Percentiles rank a stretch among this genome's conserved stretches.
phyloP scores from a whole-genome alignment of 306 rosid species.

The Sindora glabra region DNA sequence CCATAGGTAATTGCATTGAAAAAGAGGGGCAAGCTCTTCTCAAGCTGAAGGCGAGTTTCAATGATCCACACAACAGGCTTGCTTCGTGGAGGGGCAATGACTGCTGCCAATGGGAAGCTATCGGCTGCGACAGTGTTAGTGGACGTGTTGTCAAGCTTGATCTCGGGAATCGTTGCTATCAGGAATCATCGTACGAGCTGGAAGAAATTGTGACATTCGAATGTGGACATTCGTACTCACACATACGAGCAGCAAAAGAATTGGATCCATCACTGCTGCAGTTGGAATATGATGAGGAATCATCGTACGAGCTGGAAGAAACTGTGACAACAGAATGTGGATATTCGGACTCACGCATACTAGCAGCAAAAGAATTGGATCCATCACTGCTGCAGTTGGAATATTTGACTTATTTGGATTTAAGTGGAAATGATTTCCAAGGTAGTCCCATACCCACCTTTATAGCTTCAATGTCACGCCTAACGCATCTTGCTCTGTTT shows the following conservation, averaged over 20 bases:
- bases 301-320: too few species aligned
- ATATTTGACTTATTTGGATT: not conserved
- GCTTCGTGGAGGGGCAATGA: slow-evolving; percentile 9
- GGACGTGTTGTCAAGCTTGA: slow-evolving; percentile 3
- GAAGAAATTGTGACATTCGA: too few species aligned
- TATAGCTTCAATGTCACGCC: not conserved
- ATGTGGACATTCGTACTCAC: too few species aligned
- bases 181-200: too few species aligned
- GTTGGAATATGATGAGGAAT: too few species aligned
- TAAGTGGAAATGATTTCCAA: not conserved
- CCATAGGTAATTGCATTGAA: too few species aligned
- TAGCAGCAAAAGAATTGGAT: not conserved
- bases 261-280: too few species aligned
- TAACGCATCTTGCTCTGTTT: not conserved
- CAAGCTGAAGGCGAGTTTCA: not conserved
- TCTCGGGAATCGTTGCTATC: too few species aligned
- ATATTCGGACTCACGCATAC: too few species aligned
- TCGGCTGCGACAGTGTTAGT: slow-evolving; percentile 7
- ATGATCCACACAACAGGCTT: slow-evolving; percentile 2
- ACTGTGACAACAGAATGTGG: too few species aligned
- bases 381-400: not conserved
- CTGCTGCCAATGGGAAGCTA: slow-evolving; percentile 19
- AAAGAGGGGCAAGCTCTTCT: too few species aligned
- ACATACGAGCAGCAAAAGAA: too few species aligned
- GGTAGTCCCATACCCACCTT: not conserved